Evolutionary conservation across 2,329 filamentous ascomycete species (phyloP).

Genomic region (Fusarium dimerum): DNA sequence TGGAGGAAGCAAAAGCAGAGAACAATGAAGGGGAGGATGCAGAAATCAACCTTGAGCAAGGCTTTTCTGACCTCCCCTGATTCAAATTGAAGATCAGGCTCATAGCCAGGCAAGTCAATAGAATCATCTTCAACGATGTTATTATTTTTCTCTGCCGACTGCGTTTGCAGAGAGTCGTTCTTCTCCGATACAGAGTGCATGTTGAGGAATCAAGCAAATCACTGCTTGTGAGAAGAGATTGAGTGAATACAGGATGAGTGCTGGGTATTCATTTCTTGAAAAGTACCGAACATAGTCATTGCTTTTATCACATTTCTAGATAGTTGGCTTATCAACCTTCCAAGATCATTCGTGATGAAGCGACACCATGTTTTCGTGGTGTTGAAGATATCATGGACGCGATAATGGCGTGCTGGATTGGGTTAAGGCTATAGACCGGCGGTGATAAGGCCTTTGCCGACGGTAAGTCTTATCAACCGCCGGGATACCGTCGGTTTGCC

Average conservation of each 20-base stretch:
- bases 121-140: conserved; percentile 16
- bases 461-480: conserved; percentile 13
- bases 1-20: conserved; percentile 36
- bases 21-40: conserved; percentile 32
- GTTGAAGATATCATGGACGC: conserved; percentile 25
- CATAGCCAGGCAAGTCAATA: conserved; percentile 27
- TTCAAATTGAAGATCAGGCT: conserved; percentile 13
- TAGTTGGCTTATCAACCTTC: no score
- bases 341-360: no score
- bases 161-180: neutral
- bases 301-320: no score
- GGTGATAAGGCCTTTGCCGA: conserved; percentile 1
- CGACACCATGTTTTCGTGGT: no score
- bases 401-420: conserved; percentile 28
- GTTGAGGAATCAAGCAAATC: neutral
- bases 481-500: conserved; percentile 25
- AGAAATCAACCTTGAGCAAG: conserved; percentile 27
- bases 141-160: conserved; percentile 7
- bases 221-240: no score
- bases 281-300: neutral
- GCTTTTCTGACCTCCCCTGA: conserved; percentile 16
- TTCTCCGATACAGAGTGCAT: conserved; percentile 20
- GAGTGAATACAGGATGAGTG: no score
- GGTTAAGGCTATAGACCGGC: conserved; percentile 1
- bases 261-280: neutral